Percentiles rank a stretch among this genome's conserved stretches.
phyloP scores from a whole-genome alignment of 208 protist genomes.

The Tritrichomonas foetus region DNA sequence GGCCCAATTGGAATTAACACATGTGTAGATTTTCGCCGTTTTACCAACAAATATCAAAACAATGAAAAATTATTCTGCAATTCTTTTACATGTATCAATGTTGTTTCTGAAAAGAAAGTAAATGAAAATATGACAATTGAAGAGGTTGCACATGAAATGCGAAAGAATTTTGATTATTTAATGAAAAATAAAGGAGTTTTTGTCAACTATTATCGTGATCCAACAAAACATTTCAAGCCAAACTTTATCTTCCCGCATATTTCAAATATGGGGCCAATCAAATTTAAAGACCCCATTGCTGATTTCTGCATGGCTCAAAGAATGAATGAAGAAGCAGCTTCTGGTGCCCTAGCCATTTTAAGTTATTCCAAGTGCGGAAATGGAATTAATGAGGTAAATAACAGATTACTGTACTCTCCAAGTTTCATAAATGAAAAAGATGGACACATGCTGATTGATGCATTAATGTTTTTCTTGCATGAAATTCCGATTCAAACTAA shows the following conservation, averaged over 20 bases:
- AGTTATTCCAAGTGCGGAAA: neutral
- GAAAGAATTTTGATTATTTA: neutral
- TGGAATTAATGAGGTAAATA: neutral
- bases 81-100: too few relatives aligned
- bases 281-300: neutral
- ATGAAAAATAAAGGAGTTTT: neutral
- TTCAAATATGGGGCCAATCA: neutral
- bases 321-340: neutral
- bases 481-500: too few relatives aligned
- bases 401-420: neutral
- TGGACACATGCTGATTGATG: too few relatives aligned
- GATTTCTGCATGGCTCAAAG: neutral
- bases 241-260: neutral
- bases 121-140: neutral
- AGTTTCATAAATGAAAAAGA: neutral
- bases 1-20: neutral
- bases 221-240: neutral
- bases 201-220: neutral
- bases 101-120: too few relatives aligned
- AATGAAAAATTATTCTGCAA: neutral
- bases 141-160: neutral
- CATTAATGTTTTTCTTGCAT: too few relatives aligned
- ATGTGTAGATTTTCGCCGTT: neutral
- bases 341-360: neutral
- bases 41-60: neutral